Evolutionary conservation across 2,329 filamentous ascomycete genomes (phyloP), one percentile per base, ranked within the genome.

Genomic region (Aspergillus hortae): DNA sequence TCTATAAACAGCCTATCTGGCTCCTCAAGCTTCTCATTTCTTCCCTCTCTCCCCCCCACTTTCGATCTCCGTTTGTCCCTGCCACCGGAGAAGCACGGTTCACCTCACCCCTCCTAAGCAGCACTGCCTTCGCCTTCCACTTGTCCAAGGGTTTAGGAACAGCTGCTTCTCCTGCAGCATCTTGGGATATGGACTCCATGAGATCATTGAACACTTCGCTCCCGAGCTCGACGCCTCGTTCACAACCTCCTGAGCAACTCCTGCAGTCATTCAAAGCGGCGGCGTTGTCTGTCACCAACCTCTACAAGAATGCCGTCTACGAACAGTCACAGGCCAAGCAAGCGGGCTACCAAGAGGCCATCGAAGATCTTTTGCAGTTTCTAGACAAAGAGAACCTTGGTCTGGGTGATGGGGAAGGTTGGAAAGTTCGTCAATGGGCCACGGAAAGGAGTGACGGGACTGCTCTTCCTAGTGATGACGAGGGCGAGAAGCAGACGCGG

Each of bases 251-350:
- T 3, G 76, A 78, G 62, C 71, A 77, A 66, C 84, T 96, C 44
- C 84, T 96, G 52, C 87, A 92, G 62, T 87, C 90, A 53, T 99
- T 99, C 80, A 94, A 91, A 71, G 85, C 88, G 14, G 94, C 94
- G 32, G 94, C 94, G 17, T 80, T 96, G 32, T 95, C 91, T 5
- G 92, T 97, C 50, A 97, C 94, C 44, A 96, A 95, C 66, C 85
- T 99, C 12, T 97, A 97, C 77, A 96, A 96, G 74, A 92, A 87
- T 36, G 92, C 92, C 3, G 87, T 89, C 11, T 80, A 85, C 30
- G 88, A 89, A 45, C 86, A 94, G 68, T 80, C 86, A 46, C 86
- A 86, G 63, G 85, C 90, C 44, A 85, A 89, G 46, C 76, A 83
- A 46, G 87, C 92, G 36, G 94, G 94, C 23, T 97, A 96, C 63